A percentile compares a stretch with the other conserved stretches of the same genome.
Evolutionary conservation across 2,329 filamentous ascomycete species (phyloP).

Genomic region (Colletotrichum sansevieriae): DNA sequence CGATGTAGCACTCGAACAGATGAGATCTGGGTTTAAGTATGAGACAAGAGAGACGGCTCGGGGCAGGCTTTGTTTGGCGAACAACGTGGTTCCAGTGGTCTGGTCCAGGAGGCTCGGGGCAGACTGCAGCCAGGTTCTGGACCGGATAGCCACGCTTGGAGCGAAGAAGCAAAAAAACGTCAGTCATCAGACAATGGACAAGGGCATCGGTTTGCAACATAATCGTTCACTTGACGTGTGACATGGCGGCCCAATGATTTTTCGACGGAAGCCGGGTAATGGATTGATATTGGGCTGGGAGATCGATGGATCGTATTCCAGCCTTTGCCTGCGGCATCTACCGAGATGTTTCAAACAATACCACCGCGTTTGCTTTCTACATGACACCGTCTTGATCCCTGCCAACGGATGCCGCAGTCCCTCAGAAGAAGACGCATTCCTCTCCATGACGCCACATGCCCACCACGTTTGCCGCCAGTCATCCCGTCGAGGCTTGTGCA

Average conservation of each 20-base stretch:
- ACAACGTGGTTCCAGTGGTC: slow-evolving; percentile 37
- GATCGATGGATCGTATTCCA: slow-evolving; percentile 9
- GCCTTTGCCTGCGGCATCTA: slow-evolving; percentile 16
- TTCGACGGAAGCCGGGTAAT: neutral
- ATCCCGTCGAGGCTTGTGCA: slow-evolving; percentile 14
- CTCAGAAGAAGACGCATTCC: neutral
- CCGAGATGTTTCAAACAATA: slow-evolving; percentile 31
- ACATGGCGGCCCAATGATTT: slow-evolving; percentile 15
- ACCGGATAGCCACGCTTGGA: slow-evolving; percentile 5
- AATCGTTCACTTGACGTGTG: slow-evolving; percentile 29
- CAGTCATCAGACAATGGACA: slow-evolving; percentile 9
- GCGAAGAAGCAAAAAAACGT: neutral
- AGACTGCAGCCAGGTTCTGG: slow-evolving; percentile 26
- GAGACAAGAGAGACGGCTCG: neutral
- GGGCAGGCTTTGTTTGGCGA: slow-evolving; percentile 12
- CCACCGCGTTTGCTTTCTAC: slow-evolving; percentile 30
- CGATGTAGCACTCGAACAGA: slow-evolving; percentile 34
- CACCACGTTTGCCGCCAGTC: slow-evolving; percentile 17
- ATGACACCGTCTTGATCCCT: slow-evolving; percentile 10
- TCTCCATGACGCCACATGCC: slow-evolving; percentile 28
- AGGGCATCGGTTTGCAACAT: slow-evolving; percentile 23
- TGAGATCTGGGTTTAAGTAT: slow-evolving; percentile 13
- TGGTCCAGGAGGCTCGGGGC: slow-evolving; percentile 34
- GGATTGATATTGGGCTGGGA: slow-evolving; percentile 8
- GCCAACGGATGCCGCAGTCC: neutral